These are phyloP conservation scores for Panicum virgatum DNA, from an alignment of 202 grass and related monocot species.

Conservation along the genomic window DNA sequence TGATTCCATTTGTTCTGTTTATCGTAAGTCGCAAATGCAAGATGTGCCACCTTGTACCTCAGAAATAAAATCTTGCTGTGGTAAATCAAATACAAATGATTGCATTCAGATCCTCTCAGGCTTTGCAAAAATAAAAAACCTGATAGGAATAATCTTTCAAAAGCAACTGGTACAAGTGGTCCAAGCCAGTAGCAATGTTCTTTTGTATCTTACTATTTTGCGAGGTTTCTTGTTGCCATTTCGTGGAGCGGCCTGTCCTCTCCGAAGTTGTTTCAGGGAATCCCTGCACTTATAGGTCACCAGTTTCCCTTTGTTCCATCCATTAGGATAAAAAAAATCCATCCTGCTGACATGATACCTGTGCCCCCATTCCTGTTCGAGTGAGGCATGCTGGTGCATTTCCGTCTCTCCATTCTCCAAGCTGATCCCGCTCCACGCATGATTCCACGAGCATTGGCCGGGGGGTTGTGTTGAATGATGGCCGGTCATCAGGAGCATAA, in stretches of 20 bases:
- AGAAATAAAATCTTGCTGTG: conserved; percentile 25
- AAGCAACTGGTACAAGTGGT: conserved; percentile 27
- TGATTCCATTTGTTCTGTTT: not conserved
- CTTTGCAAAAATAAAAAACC: conserved; percentile 24
- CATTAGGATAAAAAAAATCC: conserved; percentile 36
- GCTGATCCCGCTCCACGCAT: not conserved
- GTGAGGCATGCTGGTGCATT: conserved; percentile 41
- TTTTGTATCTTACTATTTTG: conserved; percentile 39
- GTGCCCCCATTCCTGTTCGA: conserved; percentile 38
- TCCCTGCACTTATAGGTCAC: conserved; percentile 28
- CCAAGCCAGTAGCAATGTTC: too few relatives aligned
- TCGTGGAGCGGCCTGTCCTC: conserved; percentile 31
- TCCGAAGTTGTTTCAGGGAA: conserved; percentile 32
- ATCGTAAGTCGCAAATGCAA: conserved; percentile 9
- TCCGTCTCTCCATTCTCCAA: conserved; percentile 31
- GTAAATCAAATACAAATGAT: conserved; percentile 39
- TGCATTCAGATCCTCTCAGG: conserved; percentile 17
- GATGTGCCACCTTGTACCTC: not conserved
- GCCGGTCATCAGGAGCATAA: conserved; percentile 42
- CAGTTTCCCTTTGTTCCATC: conserved; percentile 33
- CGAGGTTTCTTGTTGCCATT: conserved; percentile 37
- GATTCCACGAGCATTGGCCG: conserved; percentile 39
- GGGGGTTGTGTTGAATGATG: conserved; percentile 38
- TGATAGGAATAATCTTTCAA: conserved; percentile 23
- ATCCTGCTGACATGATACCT: conserved; percentile 26